Conservation (phyloP, 2,329 filamentous ascomycete genomes). For the Xylaria sp. region DNA sequence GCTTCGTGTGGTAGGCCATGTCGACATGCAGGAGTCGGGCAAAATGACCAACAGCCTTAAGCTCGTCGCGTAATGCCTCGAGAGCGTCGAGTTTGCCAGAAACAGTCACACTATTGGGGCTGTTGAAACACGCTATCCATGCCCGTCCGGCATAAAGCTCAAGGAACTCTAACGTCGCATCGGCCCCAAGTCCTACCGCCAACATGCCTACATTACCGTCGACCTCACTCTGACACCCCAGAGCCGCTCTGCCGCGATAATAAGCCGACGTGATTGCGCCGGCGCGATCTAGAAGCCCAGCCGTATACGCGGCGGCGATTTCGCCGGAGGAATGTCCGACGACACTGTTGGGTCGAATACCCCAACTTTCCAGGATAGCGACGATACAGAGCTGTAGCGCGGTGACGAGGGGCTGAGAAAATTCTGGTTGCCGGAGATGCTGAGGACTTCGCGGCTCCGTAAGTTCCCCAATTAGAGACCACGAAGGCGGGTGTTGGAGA, state of each 20-base stretch:
- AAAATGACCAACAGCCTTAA: constrained; percentile 39
- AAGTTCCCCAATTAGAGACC: constrained; percentile 43
- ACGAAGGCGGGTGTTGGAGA: constrained; percentile 31
- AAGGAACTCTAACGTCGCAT: constrained; percentile 4
- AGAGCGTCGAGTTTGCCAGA: constrained; percentile 36
- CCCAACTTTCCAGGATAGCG: constrained; percentile 31
- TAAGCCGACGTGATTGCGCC: constrained; percentile 37
- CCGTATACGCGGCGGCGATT: constrained; percentile 39
- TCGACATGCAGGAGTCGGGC: constrained; percentile 43
- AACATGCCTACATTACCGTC: constrained; percentile 2
- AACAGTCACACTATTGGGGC: constrained; percentile 45
- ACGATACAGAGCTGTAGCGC: constrained; percentile 36
- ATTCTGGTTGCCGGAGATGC: constrained; percentile 38
- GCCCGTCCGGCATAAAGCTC: constrained; percentile 12
- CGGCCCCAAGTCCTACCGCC: constrained; percentile 21
- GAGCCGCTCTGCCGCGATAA: constrained; percentile 33
- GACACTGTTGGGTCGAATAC: constrained; percentile 20
- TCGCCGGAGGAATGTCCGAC: constrained; percentile 44
- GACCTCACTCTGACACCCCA: not conserved
- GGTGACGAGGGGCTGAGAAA: constrained; percentile 41
- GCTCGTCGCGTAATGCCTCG: not conserved
- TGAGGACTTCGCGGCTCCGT: constrained; percentile 31
- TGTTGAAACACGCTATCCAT: constrained; percentile 47
- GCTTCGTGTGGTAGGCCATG: constrained; percentile 40
- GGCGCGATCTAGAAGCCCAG: constrained; percentile 21